Evolutionary conservation across 2,329 filamentous ascomycete species (phyloP).

Genomic region (Mycocentrospora acerina): DNA sequence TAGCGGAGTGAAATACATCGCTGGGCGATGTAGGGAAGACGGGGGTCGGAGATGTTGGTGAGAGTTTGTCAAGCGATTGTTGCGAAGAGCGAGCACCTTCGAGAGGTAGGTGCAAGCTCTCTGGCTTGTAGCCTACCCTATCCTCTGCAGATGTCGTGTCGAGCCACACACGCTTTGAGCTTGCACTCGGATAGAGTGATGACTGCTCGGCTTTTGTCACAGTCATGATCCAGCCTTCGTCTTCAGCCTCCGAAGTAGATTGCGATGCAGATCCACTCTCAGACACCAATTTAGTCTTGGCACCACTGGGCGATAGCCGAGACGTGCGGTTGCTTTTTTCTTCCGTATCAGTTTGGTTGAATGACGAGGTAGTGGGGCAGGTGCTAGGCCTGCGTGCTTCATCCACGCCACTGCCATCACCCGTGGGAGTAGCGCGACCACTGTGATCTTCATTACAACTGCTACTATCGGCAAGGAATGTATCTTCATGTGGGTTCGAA

Average conservation of each 20-base stretch:
- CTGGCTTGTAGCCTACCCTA: conserved; percentile 25
- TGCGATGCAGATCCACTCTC: conserved; percentile 19
- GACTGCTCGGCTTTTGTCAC: conserved; percentile 27
- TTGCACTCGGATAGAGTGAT: conserved; percentile 15
- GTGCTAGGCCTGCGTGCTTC: conserved; percentile 32
- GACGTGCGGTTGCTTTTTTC: conserved; percentile 24
- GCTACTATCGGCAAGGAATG: conserved; percentile 55
- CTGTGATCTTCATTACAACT: conserved; percentile 54
- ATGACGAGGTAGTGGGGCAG: conserved; percentile 31
- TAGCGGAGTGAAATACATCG: conserved; percentile 51
- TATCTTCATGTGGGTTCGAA: conserved; percentile 42
- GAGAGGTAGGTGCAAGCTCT: conserved; percentile 40
- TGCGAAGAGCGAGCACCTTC: conserved; percentile 42
- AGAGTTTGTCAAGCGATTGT: conserved; percentile 36
- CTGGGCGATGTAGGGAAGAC: conserved; percentile 46
- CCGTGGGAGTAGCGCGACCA: conserved; percentile 34
- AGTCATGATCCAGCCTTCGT: conserved; percentile 42
- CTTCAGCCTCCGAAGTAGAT: conserved; percentile 39
- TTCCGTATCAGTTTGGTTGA: conserved; percentile 17
- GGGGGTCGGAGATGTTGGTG: conserved; percentile 30
- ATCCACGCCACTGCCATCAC: conserved; percentile 26
- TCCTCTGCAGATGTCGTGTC: conserved; percentile 43
- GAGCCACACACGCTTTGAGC: conserved; percentile 43
- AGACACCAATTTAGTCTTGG: conserved; percentile 19
- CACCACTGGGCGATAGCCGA: conserved; percentile 5